These are phyloP conservation scores for Rhodamnia argentea DNA, from an alignment of 345 rosid genomes.

Conservation along the genomic window DNA sequence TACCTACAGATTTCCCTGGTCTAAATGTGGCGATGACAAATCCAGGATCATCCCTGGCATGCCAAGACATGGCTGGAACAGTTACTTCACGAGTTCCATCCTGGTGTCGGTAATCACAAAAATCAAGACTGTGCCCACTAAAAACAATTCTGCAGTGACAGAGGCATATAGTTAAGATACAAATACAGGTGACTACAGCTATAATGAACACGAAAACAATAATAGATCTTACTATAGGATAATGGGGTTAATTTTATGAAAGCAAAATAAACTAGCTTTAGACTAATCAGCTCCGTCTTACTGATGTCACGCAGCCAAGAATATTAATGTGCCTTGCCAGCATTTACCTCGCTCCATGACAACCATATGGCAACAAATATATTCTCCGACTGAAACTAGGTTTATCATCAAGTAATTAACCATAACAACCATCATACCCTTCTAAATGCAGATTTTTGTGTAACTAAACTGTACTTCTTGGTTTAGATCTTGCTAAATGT, in stretches of 20 bases:
- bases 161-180: not conserved
- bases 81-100: conserved; percentile 57
- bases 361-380: not conserved
- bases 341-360: not conserved
- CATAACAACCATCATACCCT: not conserved
- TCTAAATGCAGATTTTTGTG: not conserved
- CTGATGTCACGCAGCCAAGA: not conserved
- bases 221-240: not conserved
- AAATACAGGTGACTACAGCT: not conserved
- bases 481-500: not conserved
- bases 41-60: conserved; percentile 43
- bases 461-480: not conserved
- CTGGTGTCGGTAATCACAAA: conserved; percentile 34
- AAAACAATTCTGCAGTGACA: conserved; percentile 31
- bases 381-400: not conserved
- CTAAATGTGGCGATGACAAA: conserved; percentile 41
- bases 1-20: conserved; percentile 14
- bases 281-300: not conserved
- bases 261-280: not conserved
- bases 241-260: not conserved
- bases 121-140: conserved; percentile 39
- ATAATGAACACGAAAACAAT: not conserved
- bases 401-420: not conserved
- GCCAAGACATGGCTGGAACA: conserved; percentile 54
- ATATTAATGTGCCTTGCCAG: not conserved